Conservation (phyloP, 768 basidiomycete genomes). For the Psilocybe subaeruginosa region DNA sequence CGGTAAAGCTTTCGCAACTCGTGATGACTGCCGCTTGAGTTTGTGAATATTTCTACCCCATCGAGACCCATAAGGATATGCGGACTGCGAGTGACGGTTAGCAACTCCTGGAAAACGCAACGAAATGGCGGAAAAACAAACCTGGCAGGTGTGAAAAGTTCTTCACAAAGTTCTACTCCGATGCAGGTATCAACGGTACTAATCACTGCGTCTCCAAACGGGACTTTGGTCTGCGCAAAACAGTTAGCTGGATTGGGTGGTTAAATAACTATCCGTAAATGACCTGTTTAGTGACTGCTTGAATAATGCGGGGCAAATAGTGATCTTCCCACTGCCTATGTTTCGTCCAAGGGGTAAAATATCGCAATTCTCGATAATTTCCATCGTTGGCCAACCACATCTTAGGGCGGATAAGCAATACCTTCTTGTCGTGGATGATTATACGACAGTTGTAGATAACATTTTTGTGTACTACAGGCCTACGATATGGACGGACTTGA, state of each 20-base stretch:
- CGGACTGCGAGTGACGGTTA: conserved; percentile 56
- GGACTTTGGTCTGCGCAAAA: conserved; percentile 71
- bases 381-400: conserved; percentile 99
- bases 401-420: conserved; percentile 95
- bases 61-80: conserved; percentile 98
- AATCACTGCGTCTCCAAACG: conserved; percentile 94
- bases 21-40: conserved; percentile 98
- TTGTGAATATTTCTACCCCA: conserved; percentile 98
- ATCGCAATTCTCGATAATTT: conserved; percentile 88
- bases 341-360: conserved; percentile 96
- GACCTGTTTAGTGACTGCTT: conserved; percentile 88
- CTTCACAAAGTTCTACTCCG: conserved; percentile 96
- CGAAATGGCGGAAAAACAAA: conserved; percentile 44
- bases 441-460: conserved; percentile 97
- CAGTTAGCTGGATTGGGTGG: not conserved
- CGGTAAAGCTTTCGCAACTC: conserved; percentile 95
- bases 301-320: conserved; percentile 87
- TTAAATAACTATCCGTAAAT: not conserved
- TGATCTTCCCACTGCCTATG: conserved; percentile 91
- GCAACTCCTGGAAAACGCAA: not conserved
- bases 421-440: conserved; percentile 83
- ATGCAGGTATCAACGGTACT: conserved; percentile 96
- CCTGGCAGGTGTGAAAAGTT: conserved; percentile 97
- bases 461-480: conserved; percentile 98
- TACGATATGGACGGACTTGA: conserved; percentile 30